A percentile compares a stretch with the other conserved stretches of the same genome.
Evolutionary conservation across 805 yeast species (phyloP).

Genomic region (Sugiyamaella smithiae): DNA sequence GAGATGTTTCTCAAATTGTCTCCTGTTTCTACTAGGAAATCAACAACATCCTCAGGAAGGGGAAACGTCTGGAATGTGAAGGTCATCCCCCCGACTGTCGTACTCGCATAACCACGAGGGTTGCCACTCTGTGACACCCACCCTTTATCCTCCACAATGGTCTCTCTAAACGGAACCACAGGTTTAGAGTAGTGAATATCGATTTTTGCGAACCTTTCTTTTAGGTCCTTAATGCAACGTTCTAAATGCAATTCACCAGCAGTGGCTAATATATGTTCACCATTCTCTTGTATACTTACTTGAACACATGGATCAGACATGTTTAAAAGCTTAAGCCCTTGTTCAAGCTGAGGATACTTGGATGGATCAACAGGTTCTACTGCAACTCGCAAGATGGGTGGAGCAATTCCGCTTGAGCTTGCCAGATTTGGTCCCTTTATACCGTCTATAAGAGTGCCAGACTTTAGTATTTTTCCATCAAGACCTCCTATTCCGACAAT

Average conservation of each 20-base stretch:
- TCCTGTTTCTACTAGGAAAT: constrained; percentile 49
- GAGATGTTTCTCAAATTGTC: constrained; percentile 40
- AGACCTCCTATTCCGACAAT: constrained; percentile 93
- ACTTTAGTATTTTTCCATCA: constrained; percentile 76
- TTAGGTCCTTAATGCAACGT: constrained; percentile 86
- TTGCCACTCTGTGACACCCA: constrained; percentile 31
- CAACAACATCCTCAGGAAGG: constrained; percentile 49
- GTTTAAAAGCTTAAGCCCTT: constrained; percentile 73
- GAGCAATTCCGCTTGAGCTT: constrained; percentile 67
- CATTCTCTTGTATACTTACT: constrained; percentile 79
- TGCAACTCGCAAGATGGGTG: constrained; percentile 93
- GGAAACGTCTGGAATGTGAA: constrained; percentile 50
- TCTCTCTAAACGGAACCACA: constrained; percentile 90
- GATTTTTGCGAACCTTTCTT: constrained; percentile 87
- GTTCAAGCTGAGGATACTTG: constrained; percentile 68
- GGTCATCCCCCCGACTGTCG: constrained; percentile 50
- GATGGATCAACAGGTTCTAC: constrained; percentile 90
- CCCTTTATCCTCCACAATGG: constrained; percentile 54
- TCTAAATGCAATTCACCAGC: constrained; percentile 97
- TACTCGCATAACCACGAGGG: constrained; percentile 34
- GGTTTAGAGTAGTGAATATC: constrained; percentile 87
- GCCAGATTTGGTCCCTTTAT: constrained; percentile 66
- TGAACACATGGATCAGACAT: constrained; percentile 95
- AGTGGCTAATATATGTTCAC: constrained; percentile 89
- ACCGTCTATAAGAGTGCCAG: constrained; percentile 72